These are phyloP conservation scores for Roridomyces roridus DNA, from an alignment of 768 basidiomycete genomes.

Conservation along the genomic window DNA sequence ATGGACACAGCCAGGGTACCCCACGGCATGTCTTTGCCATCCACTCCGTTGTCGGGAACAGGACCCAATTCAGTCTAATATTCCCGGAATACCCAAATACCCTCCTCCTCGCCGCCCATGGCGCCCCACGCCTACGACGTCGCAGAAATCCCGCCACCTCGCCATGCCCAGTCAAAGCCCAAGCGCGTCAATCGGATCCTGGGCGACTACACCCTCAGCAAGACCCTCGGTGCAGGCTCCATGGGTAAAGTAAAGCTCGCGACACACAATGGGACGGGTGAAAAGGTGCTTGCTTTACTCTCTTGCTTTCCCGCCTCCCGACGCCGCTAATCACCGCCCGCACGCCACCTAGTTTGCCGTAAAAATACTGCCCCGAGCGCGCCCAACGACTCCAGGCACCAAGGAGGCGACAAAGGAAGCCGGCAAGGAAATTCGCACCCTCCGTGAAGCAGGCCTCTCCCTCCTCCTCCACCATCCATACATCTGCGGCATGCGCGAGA, in stretches of 20 bases:
- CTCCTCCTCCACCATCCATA: constrained; percentile 98
- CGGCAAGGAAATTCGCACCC: constrained; percentile 95
- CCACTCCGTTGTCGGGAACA: no score
- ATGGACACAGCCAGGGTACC: no score
- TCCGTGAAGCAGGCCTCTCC: constrained; percentile 94
- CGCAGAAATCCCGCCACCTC: constrained; percentile 16
- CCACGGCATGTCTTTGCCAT: no score
- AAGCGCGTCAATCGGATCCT: constrained; percentile 66
- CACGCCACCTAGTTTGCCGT: constrained; percentile 76
- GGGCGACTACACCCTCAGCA: constrained; percentile 95
- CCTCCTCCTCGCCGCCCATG: neutral
- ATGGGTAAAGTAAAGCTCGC: constrained; percentile 99
- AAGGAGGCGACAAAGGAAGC: constrained; percentile 72
- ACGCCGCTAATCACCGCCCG: neutral
- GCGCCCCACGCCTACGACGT: constrained; percentile 17
- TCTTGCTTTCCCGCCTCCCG: neutral
- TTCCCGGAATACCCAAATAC: no score
- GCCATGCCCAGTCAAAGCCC: constrained; percentile 14
- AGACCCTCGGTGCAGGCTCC: constrained; percentile 95
- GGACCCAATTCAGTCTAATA: no score
- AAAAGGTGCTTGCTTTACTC: constrained; percentile 62
- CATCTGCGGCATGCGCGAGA: constrained; percentile 99
- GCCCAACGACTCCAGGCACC: neutral
- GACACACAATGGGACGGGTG: constrained; percentile 84
- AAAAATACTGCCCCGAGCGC: constrained; percentile 89